Percentiles rank a stretch among this genome's conserved stretches.
phyloP scores from a whole-genome alignment of 179 eudicot species.

The Silene noctiflora region DNA sequence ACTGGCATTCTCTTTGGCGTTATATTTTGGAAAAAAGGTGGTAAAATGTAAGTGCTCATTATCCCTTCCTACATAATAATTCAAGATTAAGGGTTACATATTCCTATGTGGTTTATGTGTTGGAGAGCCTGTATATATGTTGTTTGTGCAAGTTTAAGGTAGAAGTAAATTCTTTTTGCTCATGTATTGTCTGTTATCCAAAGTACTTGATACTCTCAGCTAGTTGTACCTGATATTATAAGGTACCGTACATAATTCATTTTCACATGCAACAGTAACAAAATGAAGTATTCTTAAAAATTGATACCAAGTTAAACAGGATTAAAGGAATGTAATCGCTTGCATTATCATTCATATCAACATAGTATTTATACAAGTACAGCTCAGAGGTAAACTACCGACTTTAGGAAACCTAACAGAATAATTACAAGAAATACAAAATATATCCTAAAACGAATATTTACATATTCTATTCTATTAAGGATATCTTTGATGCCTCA shows the following conservation, averaged over 20 bases:
- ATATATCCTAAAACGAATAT: too few relatives aligned
- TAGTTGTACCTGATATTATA: neutral
- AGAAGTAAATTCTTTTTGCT: neutral
- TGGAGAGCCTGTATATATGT: neutral
- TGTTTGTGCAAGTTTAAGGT: neutral
- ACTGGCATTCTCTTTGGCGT: slow-evolving; percentile 60
- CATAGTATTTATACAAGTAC: too few relatives aligned
- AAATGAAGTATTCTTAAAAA: neutral
- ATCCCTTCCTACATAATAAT: neutral
- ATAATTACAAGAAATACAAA: too few relatives aligned
- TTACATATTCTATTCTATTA: too few relatives aligned
- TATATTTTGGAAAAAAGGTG: slow-evolving; percentile 60
- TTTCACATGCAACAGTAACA: neutral
- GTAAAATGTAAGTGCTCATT: slow-evolving; percentile 40
- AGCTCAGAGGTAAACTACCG: too few relatives aligned
- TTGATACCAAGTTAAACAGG: neutral
- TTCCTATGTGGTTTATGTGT: neutral
- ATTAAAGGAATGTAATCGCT: too few relatives aligned
- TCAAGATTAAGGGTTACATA: neutral
- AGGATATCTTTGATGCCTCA: neutral
- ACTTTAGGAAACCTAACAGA: too few relatives aligned
- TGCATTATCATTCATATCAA: too few relatives aligned
- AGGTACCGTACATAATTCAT: neutral
- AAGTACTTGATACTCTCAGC: neutral
- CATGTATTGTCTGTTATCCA: neutral